Evolutionary conservation across 1,139 yeast genomes (phyloP).

Genomic region (Yamadazyma epiphylla): DNA sequence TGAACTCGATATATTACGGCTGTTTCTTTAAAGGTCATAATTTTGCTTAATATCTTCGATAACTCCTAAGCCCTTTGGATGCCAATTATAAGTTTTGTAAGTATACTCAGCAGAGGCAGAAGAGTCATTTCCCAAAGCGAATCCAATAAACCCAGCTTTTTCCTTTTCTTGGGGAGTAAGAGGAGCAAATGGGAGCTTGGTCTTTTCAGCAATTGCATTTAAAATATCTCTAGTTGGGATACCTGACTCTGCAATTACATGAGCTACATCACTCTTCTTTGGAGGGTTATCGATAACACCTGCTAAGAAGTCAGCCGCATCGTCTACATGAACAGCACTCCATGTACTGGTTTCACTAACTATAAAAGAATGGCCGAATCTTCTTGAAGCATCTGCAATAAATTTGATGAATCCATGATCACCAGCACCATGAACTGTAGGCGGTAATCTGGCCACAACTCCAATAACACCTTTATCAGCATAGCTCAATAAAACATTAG

Average conservation of each 20-base stretch:
- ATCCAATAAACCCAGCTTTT: not conserved
- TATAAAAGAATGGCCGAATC: constrained; percentile 13
- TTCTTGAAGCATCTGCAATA: constrained; percentile 10
- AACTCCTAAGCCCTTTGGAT: constrained; percentile 13
- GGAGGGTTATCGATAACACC: constrained; percentile 15
- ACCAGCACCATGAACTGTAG: constrained; percentile 23
- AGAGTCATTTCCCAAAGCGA: not conserved
- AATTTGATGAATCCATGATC: constrained; percentile 16
- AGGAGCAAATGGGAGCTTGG: constrained; percentile 2
- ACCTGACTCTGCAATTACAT: constrained; percentile 18
- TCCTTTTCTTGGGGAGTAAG: constrained; percentile 1
- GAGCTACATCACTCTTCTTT: constrained; percentile 21
- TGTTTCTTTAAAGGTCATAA: constrained; percentile 1
- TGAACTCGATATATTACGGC: not conserved
- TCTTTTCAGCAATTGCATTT: constrained; percentile 16
- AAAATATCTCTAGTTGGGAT: constrained; percentile 18
- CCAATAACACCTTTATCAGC: constrained; percentile 17
- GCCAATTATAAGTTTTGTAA: constrained; percentile 16
- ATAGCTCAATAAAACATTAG: constrained; percentile 2
- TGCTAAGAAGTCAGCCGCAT: constrained; percentile 21
- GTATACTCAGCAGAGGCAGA: constrained; percentile 8
- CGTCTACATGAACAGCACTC: constrained; percentile 23
- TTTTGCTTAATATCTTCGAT: constrained; percentile 14
- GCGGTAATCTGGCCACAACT: constrained; percentile 18
- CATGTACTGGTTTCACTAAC: constrained; percentile 18